Conservation (phyloP, 1,139 yeast species). For the Pneumocystis wakefieldiae region DNA sequence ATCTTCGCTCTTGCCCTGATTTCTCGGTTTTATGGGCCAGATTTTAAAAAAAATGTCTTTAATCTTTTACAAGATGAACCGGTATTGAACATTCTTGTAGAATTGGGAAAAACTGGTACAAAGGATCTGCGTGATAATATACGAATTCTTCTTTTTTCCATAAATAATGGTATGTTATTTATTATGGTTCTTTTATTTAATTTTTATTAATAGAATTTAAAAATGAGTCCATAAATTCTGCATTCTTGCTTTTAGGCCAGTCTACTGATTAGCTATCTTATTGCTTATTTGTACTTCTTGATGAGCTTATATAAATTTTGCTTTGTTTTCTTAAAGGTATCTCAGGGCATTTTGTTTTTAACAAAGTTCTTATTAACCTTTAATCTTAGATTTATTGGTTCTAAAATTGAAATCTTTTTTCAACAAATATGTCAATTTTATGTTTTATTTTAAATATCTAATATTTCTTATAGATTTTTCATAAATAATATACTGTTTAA, state of each 20-base stretch:
- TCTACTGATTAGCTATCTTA: background rate
- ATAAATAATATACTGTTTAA: too few species aligned
- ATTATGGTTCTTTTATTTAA: background rate
- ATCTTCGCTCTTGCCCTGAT: background rate
- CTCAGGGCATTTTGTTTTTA: too few species aligned
- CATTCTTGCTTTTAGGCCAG: background rate
- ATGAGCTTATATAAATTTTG: background rate
- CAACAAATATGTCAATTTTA: too few species aligned
- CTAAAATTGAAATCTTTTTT: too few species aligned
- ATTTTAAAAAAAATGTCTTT: background rate
- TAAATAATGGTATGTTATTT: background rate
- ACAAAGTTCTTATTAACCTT: too few species aligned
- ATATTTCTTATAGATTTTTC: too few species aligned
- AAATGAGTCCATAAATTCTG: background rate
- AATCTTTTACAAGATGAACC: background rate
- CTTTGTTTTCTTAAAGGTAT: too few species aligned
- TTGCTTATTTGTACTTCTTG: background rate
- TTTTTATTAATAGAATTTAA: background rate
- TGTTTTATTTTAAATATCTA: too few species aligned
- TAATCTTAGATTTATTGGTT: too few species aligned
- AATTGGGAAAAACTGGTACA: background rate
- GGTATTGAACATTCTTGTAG: background rate
- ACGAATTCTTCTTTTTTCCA: background rate
- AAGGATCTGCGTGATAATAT: background rate
- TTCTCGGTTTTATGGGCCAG: background rate